Base-by-base conservation (phyloP, 2,329 filamentous ascomycete species). In the Fusarium sarcochroum region DNA sequence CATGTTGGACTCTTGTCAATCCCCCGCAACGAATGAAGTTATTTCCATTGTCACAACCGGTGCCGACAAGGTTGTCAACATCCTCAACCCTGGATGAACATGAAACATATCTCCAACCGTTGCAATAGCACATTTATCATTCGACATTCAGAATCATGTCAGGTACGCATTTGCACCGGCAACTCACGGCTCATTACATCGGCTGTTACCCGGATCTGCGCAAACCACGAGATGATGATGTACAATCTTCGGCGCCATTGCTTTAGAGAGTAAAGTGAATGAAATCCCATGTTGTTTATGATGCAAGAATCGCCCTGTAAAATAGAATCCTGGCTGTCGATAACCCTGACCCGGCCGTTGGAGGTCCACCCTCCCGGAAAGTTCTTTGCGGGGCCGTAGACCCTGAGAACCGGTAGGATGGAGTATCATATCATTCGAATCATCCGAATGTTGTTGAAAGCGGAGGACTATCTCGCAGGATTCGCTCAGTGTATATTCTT, bases 371-470 rank as follows among this genome's bases (percentile, higher is more conserved):
- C 40, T 47, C 38, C 58, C 57, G 66, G 57, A 52, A 30, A 27
- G n/a, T 38, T 52, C 35, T 50, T 54, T 69, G 62, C 62, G 66
- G 66, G 66, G 62, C 66, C 45, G 66, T 52, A 69, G 66, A 67
- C 57, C 61, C 61, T 55, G 45, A 59, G 21, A 18, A 20, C 48
- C 44, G 47, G 55, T 48, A 27, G 51, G n/a, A 48, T 42, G 60
- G 21, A 57, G 38, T 35, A 35, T 49, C 66, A 58, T 23, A 45
- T 54, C 61, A 58, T 66, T 41, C 2, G n/a, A 25, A 45, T 54
- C 61, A 58, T 66, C 37, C 2, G n/a, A 25, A 20, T 20, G 38
- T 2, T 40, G 10, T 14, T 40, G 6, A 40, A 11, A 21, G 13
- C n/a, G 13, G 13, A 7, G 20, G 15, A 38, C 5, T 10, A 10